Evolutionary conservation across 345 rosid species (phyloP).

Genomic region (Tarenaya hassleriana): DNA sequence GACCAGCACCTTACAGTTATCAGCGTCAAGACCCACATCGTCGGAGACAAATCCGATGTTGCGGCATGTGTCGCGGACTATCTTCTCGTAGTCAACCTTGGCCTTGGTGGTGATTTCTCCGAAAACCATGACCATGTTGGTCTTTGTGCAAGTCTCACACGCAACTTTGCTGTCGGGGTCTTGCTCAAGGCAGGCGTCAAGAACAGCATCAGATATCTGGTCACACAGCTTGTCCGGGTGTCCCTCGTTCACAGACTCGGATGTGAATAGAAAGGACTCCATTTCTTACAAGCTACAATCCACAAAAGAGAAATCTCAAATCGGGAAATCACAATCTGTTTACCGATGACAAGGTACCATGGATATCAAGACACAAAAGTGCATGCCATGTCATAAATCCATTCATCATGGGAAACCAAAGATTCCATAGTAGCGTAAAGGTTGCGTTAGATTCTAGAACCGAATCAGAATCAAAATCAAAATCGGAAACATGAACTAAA

Average conservation of each 20-base stretch:
- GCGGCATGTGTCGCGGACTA: slow-evolving; percentile 68
- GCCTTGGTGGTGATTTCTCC: slow-evolving; percentile 80
- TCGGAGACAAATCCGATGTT: slow-evolving; percentile 58
- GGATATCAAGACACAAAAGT: not conserved
- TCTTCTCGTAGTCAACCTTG: slow-evolving; percentile 66
- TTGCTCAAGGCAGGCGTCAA: slow-evolving; percentile 72
- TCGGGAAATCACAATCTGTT: slow-evolving; percentile 4
- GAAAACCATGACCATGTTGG: slow-evolving; percentile 83
- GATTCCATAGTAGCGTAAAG: not conserved
- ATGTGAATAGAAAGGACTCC: slow-evolving; percentile 71
- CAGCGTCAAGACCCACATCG: slow-evolving; percentile 70
- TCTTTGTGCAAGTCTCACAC: slow-evolving; percentile 74
- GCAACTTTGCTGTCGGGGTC: slow-evolving; percentile 85
- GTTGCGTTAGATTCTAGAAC: not conserved
- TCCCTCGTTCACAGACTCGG: slow-evolving; percentile 79
- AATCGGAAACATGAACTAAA: too few species aligned
- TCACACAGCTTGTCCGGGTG: slow-evolving; percentile 84
- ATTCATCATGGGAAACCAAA: not conserved
- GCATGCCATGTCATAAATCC: not conserved
- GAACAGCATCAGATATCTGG: slow-evolving; percentile 75
- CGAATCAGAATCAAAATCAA: too few species aligned
- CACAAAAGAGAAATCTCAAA: not conserved
- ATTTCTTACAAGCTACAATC: slow-evolving; percentile 36
- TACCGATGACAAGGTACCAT: not conserved
- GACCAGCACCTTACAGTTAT: slow-evolving; percentile 66